These are phyloP conservation scores for Garcia nutans DNA, from an alignment of 345 rosid genomes.

Conservation along the genomic window DNA sequence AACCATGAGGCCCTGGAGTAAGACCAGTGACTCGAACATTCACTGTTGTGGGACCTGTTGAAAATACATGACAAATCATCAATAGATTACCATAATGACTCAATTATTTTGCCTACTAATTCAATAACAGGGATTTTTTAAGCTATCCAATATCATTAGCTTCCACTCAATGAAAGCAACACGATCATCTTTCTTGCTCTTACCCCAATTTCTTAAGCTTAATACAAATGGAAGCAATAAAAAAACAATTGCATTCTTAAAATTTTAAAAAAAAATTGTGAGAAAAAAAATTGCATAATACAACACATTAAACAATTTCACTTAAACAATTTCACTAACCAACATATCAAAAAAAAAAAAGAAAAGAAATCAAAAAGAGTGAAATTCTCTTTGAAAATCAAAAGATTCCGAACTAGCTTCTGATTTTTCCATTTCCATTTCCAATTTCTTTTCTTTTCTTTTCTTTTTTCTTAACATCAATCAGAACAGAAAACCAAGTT, in stretches of 20 bases:
- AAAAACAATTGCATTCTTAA: no score
- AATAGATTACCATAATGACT: neutral
- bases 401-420: neutral
- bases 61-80: conserved; percentile 11
- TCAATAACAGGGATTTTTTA: neutral
- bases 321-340: neutral
- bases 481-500: neutral
- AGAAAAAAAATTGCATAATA: no score
- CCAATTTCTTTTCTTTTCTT: neutral
- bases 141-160: neutral
- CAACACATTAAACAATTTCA: no score
- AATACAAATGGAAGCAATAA: no score
- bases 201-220: no score
- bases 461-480: neutral
- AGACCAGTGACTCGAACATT: conserved; percentile 82
- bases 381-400: neutral
- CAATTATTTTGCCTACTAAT: neutral
- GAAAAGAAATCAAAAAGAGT: neutral
- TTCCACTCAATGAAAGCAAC: no score
- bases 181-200: no score
- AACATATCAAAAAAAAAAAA: neutral
- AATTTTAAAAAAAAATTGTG: no score
- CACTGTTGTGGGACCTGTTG: conserved; percentile 84
- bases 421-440: neutral
- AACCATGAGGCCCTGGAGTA: conserved; percentile 84